Conservation (phyloP, 2,329 filamentous ascomycete genomes). For the Aureobasidium zeae region DNA sequence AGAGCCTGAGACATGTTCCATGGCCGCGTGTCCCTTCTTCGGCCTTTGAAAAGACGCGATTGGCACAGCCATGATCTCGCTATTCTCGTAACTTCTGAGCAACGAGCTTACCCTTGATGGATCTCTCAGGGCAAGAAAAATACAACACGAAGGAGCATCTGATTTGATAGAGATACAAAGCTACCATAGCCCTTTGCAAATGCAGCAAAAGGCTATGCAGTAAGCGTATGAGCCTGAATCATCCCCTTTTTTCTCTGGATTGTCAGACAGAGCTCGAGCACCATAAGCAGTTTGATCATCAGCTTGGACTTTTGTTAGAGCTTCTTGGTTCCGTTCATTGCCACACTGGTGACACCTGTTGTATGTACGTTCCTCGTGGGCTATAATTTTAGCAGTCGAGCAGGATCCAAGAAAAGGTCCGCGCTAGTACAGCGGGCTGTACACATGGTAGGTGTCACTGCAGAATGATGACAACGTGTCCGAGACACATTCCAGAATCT, state of each 20-base stretch:
- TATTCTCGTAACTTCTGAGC: background rate
- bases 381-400: conserved; percentile 5
- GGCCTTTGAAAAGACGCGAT: background rate
- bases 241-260: background rate
- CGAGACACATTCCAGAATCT: background rate
- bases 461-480: background rate
- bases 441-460: background rate
- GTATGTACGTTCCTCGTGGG: background rate
- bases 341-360: background rate
- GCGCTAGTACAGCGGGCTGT: background rate
- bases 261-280: background rate
- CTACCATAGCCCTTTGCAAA: too few relatives aligned
- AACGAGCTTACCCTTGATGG: background rate
- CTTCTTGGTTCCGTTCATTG: background rate
- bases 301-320: background rate
- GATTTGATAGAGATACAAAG: background rate
- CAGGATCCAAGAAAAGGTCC: background rate
- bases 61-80: background rate
- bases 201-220: background rate
- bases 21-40: background rate
- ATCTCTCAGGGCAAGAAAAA: too few relatives aligned
- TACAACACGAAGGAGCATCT: background rate
- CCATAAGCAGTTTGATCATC: conserved; percentile 1
- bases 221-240: background rate
- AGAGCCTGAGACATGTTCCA: background rate